Evolutionary conservation across 257 asterid species (phyloP).

Genomic region (Solanum chmielewskii): DNA sequence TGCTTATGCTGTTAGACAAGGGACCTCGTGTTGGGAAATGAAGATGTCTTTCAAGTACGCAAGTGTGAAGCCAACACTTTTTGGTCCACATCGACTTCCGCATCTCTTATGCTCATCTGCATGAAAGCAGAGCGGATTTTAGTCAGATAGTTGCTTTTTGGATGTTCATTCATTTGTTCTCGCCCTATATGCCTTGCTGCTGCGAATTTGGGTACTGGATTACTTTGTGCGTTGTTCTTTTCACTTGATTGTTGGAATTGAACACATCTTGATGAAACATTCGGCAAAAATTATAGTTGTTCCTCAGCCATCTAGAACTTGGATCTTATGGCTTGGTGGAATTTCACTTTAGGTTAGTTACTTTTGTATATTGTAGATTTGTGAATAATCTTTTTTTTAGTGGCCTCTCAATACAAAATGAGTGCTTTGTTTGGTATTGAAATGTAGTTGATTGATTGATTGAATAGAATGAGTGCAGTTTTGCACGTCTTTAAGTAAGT

Average conservation of each 20-base stretch:
- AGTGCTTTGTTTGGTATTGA: neutral
- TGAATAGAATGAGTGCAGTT: neutral
- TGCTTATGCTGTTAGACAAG: slow-evolving; percentile 65
- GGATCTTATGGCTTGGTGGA: neutral
- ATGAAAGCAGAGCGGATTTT: slow-evolving; percentile 1
- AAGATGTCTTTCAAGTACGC: slow-evolving; percentile 46
- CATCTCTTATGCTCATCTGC: slow-evolving; percentile 1
- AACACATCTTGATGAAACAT: neutral
- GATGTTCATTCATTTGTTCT: neutral
- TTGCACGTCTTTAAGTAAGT: neutral
- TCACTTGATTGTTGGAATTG: neutral
- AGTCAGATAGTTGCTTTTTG: neutral
- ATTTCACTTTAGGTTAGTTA: neutral
- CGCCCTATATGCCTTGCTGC: slow-evolving; percentile 10
- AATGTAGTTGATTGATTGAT: neutral
- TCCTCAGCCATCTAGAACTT: neutral
- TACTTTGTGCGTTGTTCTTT: slow-evolving; percentile 18
- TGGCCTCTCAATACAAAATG: neutral
- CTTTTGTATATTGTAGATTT: neutral
- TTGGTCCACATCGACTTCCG: slow-evolving; percentile 4
- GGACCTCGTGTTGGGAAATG: slow-evolving; percentile 57
- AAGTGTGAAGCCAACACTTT: slow-evolving; percentile 6
- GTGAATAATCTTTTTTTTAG: neutral
- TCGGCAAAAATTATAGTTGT: neutral
- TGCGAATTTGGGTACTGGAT: slow-evolving; percentile 8